These are phyloP conservation scores for Zymoseptoria tritici DNA, from an alignment of 2,329 filamentous ascomycete genomes.

Conservation along the genomic window DNA sequence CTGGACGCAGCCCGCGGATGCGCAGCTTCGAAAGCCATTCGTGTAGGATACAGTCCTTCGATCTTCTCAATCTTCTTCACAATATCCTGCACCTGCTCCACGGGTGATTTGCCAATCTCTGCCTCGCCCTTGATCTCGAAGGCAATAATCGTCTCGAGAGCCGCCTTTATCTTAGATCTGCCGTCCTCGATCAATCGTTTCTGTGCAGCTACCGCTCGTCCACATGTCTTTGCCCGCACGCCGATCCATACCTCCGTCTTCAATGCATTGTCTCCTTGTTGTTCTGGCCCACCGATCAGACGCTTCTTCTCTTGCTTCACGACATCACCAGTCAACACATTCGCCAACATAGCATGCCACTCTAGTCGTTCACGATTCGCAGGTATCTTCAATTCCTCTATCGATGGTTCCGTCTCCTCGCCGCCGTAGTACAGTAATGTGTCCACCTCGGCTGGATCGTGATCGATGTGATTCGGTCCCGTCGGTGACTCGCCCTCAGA, in stretches of 20 bases:
- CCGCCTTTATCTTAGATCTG: constrained; percentile 61
- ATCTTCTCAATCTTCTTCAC: constrained; percentile 85
- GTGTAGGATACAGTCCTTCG: constrained; percentile 77
- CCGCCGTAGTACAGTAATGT: constrained; percentile 88
- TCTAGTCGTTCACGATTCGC: constrained; percentile 84
- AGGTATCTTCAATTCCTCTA: constrained; percentile 83
- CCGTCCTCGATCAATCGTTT: constrained; percentile 81
- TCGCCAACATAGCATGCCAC: constrained; percentile 97
- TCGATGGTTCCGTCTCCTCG: constrained; percentile 77
- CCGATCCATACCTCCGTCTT: constrained; percentile 79
- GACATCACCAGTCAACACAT: constrained; percentile 91
- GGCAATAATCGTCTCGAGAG: constrained; percentile 79
- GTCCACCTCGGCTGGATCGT: constrained; percentile 81
- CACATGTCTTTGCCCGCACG: constrained; percentile 74
- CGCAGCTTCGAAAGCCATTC: constrained; percentile 62
- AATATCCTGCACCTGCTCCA: constrained; percentile 83
- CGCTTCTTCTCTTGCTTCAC: constrained; percentile 97
- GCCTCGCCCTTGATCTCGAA: constrained; percentile 93
- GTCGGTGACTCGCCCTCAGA: constrained; percentile 86
- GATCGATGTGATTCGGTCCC: constrained; percentile 73
- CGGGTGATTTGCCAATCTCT: constrained; percentile 79
- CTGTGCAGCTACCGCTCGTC: constrained; percentile 76
- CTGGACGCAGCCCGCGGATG: constrained; percentile 71
- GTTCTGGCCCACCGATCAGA: constrained; percentile 71
- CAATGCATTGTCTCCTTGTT: constrained; percentile 62